Evolutionary conservation across 163 green algal species (phyloP).

Genomic region (Chloromonas sp.): DNA sequence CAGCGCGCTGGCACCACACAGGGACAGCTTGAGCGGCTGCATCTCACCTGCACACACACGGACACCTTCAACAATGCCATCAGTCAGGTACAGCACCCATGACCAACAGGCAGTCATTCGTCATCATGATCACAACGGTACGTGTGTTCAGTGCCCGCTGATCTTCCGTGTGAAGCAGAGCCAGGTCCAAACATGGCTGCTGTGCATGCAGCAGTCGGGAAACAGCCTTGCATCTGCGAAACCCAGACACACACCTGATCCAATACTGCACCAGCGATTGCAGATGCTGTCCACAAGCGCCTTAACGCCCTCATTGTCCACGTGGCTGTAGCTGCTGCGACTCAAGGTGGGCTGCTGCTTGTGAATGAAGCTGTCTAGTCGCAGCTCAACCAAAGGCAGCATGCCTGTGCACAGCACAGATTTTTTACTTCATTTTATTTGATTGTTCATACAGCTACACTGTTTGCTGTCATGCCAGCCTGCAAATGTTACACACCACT

Average conservation of each 20-base stretch:
- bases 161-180: too few relatives aligned
- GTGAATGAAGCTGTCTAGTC: slow-evolving; percentile 57
- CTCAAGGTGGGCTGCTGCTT: slow-evolving; percentile 55
- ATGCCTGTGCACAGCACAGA: slow-evolving; percentile 26
- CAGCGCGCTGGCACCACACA: slow-evolving; percentile 59
- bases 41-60: slow-evolving; percentile 13
- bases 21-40: slow-evolving; percentile 56
- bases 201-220: too few relatives aligned
- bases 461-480: too few relatives aligned
- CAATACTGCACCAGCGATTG: slow-evolving; percentile 28
- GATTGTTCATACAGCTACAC: too few relatives aligned
- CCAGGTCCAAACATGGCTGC: too few relatives aligned
- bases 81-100: too few relatives aligned
- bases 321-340: slow-evolving; percentile 53
- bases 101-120: too few relatives aligned
- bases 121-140: too few relatives aligned
- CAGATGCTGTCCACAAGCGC: slow-evolving; percentile 66
- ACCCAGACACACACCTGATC: not conserved
- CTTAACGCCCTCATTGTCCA: slow-evolving; percentile 67
- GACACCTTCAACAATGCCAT: not conserved
- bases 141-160: too few relatives aligned
- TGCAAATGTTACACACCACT: not conserved
- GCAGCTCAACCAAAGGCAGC: slow-evolving; percentile 52
- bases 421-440: not conserved
- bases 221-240: too few relatives aligned